phyloP scores from a whole-genome alignment of 148 eudicot species.

The Linanthus parryae region DNA sequence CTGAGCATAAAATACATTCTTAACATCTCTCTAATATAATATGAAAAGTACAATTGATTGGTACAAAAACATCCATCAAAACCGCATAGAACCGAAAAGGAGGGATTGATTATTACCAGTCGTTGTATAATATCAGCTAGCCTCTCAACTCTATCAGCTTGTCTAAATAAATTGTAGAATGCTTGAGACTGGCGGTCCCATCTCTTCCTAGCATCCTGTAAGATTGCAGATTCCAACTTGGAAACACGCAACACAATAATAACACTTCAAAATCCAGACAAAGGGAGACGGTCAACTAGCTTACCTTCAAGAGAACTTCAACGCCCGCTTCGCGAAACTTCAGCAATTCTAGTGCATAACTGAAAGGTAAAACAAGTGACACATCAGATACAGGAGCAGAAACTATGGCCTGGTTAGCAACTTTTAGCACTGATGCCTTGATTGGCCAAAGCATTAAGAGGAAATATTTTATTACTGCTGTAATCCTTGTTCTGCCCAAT shows the following conservation, averaged over 20 bases:
- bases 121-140: conserved; percentile 73
- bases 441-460: no score
- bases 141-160: conserved; percentile 90
- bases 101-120: conserved; percentile 46
- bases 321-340: conserved; percentile 95
- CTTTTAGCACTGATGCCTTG: no score
- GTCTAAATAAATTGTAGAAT: conserved; percentile 87
- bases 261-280: not conserved
- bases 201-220: conserved; percentile 87
- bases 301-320: conserved; percentile 84
- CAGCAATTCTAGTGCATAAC: conserved; percentile 92
- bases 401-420: not conserved
- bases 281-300: conserved; percentile 2
- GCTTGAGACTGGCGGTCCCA: conserved; percentile 94
- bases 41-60: no score
- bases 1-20: conserved; percentile 22
- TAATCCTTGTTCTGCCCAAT: no score
- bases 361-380: conserved; percentile 19
- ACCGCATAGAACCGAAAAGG: not conserved
- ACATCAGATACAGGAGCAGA: not conserved
- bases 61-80: not conserved
- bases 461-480: no score
- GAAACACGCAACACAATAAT: not conserved
- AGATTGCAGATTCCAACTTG: not conserved
- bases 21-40: no score